A percentile compares a stretch with the other conserved stretches of the same genome.
phyloP scores from a whole-genome alignment of 2,329 filamentous ascomycete genomes.

The Aspergillus sojae region DNA sequence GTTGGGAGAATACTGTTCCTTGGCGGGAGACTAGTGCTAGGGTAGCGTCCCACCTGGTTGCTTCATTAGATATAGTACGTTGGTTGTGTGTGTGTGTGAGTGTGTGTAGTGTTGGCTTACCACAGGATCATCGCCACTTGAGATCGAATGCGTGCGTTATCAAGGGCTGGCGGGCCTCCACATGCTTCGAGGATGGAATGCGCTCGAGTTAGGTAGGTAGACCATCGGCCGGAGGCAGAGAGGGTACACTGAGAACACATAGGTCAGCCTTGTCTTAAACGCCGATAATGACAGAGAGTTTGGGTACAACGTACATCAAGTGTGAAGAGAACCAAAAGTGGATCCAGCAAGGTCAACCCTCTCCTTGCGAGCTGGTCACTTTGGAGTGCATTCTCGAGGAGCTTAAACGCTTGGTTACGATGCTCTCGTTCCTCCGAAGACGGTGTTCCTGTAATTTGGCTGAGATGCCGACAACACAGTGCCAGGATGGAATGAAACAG shows the following conservation, averaged over 20 bases:
- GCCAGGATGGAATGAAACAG: conserved; percentile 30
- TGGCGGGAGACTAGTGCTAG: conserved; percentile 36
- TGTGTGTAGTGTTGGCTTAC: conserved; percentile 16
- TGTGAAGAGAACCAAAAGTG: conserved; percentile 36
- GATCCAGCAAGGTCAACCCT: conserved; percentile 26
- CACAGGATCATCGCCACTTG: conserved; percentile 37
- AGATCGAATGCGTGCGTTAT: conserved; percentile 27
- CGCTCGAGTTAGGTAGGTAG: conserved; percentile 27
- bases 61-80: neutral
- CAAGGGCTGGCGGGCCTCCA: conserved; percentile 16
- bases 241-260: conserved; percentile 32
- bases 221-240: conserved; percentile 38
- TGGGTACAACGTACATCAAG: conserved; percentile 30
- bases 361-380: conserved; percentile 1
- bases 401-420: conserved; percentile 25
- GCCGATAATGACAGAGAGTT: neutral
- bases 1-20: conserved; percentile 27
- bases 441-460: conserved; percentile 24
- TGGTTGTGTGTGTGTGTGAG: neutral
- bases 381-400: conserved; percentile 24
- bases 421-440: conserved; percentile 6
- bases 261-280: neutral
- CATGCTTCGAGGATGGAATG: conserved; percentile 28
- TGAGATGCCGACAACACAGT: conserved; percentile 37
- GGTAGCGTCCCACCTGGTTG: conserved; percentile 30